Conservation (phyloP, 306 rosid species). For the Vigna unguiculata region DNA sequence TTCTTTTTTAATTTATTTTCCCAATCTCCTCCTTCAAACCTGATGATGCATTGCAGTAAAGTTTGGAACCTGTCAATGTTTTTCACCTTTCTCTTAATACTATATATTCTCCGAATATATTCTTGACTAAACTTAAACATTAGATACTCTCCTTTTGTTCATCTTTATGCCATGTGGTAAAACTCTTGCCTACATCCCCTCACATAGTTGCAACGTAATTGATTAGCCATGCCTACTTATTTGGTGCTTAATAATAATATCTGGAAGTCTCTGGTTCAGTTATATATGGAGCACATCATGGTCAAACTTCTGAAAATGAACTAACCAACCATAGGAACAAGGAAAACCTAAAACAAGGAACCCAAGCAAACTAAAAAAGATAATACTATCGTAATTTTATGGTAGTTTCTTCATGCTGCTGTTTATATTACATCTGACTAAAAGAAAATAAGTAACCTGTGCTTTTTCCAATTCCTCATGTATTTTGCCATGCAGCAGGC, state of each 20-base stretch:
- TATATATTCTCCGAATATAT: background rate
- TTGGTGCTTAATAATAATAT: constrained; percentile 19
- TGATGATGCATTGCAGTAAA: constrained; percentile 11
- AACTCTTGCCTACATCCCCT: constrained; percentile 26
- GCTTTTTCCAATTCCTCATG: constrained; percentile 12
- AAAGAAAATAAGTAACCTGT: constrained; percentile 7
- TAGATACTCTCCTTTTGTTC: constrained; percentile 19
- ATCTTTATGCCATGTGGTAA: constrained; percentile 14
- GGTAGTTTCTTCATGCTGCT: constrained; percentile 31
- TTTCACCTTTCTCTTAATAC: background rate
- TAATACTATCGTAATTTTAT: constrained; percentile 14
- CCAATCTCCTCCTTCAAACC: background rate
- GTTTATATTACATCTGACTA: constrained; percentile 26
- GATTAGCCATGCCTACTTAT: background rate
- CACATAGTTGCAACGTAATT: constrained; percentile 4
- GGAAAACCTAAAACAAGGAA: constrained; percentile 5
- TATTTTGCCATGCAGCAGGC: constrained; percentile 54
- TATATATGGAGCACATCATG: constrained; percentile 15
- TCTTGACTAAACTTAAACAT: constrained; percentile 20
- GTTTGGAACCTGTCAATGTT: background rate
- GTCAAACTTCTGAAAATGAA: constrained; percentile 25
- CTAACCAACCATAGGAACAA: constrained; percentile 3
- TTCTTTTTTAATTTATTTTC: constrained; percentile 26
- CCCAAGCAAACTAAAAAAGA: constrained; percentile 8
- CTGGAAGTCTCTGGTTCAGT: constrained; percentile 12